Percentiles rank a stretch among this genome's conserved stretches.
phyloP scores from a whole-genome alignment of 1,284 basidiomycete species.

The Moesziomyces sp. region DNA sequence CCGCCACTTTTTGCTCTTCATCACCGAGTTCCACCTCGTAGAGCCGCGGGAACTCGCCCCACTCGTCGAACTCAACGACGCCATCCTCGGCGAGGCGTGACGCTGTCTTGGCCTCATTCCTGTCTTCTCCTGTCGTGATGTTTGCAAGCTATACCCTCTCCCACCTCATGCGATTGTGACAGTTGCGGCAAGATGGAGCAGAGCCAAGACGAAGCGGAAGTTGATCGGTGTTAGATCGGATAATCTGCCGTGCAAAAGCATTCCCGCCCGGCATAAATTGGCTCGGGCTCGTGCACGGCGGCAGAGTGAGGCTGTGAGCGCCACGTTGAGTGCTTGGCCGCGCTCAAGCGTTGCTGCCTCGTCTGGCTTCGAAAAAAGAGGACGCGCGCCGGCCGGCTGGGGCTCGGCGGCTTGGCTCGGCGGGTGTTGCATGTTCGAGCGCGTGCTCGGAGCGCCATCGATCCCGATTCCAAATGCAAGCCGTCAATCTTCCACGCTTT shows the following conservation, averaged over 20 bases:
- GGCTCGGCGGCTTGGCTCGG: background rate
- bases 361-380: too few species aligned
- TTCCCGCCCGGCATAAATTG: background rate
- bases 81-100: slow-evolving; percentile 75
- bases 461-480: background rate
- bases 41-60: slow-evolving; percentile 97
- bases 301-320: background rate
- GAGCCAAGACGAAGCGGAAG: too few species aligned
- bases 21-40: slow-evolving; percentile 97
- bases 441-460: background rate
- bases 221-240: background rate
- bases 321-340: too few species aligned
- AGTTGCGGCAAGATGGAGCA: too few species aligned
- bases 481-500: slow-evolving; percentile 75
- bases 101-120: background rate
- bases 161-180: too few species aligned
- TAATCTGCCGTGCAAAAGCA: too few species aligned
- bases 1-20: slow-evolving; percentile 95
- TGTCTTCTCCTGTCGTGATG: slow-evolving; percentile 6
- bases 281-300: too few species aligned
- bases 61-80: slow-evolving; percentile 94
- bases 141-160: slow-evolving; percentile 1
- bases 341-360: too few species aligned
- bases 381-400: background rate
- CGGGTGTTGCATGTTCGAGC: background rate